These are phyloP conservation scores for Phytophthora brassicae DNA, from an alignment of 352 stramenopile genomes.

Conservation along the genomic window DNA sequence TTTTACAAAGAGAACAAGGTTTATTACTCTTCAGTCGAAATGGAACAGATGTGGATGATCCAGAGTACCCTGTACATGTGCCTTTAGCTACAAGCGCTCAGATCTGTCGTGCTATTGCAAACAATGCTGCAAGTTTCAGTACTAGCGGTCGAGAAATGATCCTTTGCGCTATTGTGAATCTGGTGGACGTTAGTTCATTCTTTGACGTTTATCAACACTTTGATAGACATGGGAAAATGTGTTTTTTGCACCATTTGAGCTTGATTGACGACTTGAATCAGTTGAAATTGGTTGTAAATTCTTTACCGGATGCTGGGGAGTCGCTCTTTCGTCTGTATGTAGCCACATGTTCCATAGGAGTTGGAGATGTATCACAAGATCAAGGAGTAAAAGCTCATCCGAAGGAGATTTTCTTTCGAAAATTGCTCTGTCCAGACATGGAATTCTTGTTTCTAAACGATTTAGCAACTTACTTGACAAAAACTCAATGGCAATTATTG, in stretches of 20 bases:
- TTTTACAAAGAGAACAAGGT: slow-evolving; percentile 29
- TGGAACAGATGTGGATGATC: slow-evolving; percentile 19
- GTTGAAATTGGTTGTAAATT: slow-evolving; percentile 52
- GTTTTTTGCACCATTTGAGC: slow-evolving; percentile 66
- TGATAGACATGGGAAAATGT: slow-evolving; percentile 52
- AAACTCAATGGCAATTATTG: slow-evolving; percentile 67
- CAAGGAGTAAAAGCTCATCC: slow-evolving; percentile 18
- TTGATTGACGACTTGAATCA: slow-evolving; percentile 54
- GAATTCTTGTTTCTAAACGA: slow-evolving; percentile 78
- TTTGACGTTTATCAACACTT: slow-evolving; percentile 69
- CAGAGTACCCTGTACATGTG: slow-evolving; percentile 55
- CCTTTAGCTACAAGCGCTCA: slow-evolving; percentile 66
- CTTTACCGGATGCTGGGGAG: slow-evolving; percentile 57
- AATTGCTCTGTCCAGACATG: slow-evolving; percentile 57
- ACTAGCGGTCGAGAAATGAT: slow-evolving; percentile 78
- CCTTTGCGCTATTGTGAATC: slow-evolving; percentile 62
- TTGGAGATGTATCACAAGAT: slow-evolving; percentile 15
- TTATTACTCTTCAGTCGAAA: slow-evolving; percentile 7
- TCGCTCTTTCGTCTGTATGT: slow-evolving; percentile 67
- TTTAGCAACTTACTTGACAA: slow-evolving; percentile 52
- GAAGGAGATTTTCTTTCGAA: slow-evolving; percentile 64
- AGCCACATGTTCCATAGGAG: slow-evolving; percentile 38
- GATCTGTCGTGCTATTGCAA: slow-evolving; percentile 69
- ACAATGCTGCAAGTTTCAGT: slow-evolving; percentile 55
- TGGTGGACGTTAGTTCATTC: slow-evolving; percentile 69